These are phyloP conservation scores for Rhododendron henanense DNA, from an alignment of 148 eudicot genomes.

Conservation along the genomic window DNA sequence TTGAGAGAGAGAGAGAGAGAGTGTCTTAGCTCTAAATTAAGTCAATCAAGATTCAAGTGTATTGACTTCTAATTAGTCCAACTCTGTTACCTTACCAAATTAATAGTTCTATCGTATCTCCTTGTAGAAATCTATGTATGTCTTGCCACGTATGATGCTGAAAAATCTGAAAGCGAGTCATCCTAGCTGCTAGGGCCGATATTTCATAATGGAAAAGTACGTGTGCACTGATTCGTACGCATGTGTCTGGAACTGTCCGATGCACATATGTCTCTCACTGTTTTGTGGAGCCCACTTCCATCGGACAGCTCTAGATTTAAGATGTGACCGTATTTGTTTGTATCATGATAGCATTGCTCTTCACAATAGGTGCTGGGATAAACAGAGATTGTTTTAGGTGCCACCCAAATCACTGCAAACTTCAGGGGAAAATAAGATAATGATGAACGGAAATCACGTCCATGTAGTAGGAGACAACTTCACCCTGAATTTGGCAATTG, in stretches of 20 bases:
- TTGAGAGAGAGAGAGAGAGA: too few relatives aligned
- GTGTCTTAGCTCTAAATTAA: too few relatives aligned
- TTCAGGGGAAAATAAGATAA: not conserved
- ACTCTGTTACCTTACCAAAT: not conserved
- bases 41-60: not conserved
- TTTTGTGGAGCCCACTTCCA: not conserved
- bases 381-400: not conserved
- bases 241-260: not conserved
- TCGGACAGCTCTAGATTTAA: not conserved
- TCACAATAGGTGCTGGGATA: not conserved
- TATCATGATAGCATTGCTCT: not conserved
- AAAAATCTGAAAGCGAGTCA: not conserved
- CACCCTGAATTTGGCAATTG: not conserved
- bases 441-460: not conserved
- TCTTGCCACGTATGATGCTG: too few relatives aligned
- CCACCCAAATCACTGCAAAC: not conserved
- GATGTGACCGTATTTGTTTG: not conserved
- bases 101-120: not conserved
- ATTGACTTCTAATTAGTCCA: not conserved
- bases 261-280: not conserved
- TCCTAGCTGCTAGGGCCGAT: not conserved
- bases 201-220: not conserved
- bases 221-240: not conserved
- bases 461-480: not conserved
- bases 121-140: not conserved